Conservation (phyloP, 2,329 filamentous ascomycete genomes). For the Aspergillus uvarum region DNA sequence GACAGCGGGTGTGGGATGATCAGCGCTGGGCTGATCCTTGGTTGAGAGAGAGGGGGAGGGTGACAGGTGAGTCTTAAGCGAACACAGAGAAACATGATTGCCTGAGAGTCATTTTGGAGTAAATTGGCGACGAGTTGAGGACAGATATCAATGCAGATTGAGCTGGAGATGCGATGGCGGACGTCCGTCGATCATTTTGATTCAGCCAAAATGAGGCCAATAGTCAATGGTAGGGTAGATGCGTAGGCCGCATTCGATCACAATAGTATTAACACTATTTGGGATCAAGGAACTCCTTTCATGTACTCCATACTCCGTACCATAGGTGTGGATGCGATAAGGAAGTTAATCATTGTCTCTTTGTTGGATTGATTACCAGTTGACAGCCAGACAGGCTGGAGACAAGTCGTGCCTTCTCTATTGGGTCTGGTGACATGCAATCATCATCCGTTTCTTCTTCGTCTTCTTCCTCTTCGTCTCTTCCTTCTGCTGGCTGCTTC, state of each 20-base stretch:
- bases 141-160: not conserved
- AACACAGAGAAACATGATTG: not conserved
- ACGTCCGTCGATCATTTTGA: constrained; percentile 4
- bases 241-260: not conserved
- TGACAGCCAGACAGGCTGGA: too few species aligned
- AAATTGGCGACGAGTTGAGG: not conserved
- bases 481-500: too few species aligned
- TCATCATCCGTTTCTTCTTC: constrained; percentile 16
- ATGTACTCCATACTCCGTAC: too few species aligned
- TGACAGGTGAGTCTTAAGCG: not conserved
- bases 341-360: too few species aligned
- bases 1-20: not conserved
- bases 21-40: constrained; percentile 3
- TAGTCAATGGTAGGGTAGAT: not conserved
- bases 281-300: too few species aligned
- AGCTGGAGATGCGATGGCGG: not conserved
- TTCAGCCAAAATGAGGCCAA: not conserved
- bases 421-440: not conserved
- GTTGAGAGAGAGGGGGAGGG: not conserved
- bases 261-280: not conserved
- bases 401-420: not conserved
- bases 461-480: not conserved
- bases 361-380: too few species aligned
- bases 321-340: too few species aligned
- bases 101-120: not conserved